Evolutionary conservation across 2,329 filamentous ascomycete genomes (phyloP), one percentile per base, ranked within the genome.

Genomic region (Seiridium unicorne): DNA sequence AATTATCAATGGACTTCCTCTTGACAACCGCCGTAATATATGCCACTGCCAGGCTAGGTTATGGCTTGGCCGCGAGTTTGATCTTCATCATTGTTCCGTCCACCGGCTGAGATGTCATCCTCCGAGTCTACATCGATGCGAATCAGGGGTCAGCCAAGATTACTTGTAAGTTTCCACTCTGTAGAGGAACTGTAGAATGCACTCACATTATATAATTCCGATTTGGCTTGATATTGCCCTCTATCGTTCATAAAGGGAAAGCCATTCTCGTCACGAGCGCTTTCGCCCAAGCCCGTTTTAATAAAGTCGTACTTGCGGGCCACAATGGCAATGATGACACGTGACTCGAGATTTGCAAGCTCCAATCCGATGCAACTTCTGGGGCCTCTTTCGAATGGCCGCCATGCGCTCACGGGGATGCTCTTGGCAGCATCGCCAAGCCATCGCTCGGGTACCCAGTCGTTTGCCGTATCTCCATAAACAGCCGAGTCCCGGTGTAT

Each of bases 301-400:
- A 47, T 40, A 44, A 64, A 64, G 34, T 62, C 60, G 10, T 55
- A 64, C 1, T 49, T 40, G 5, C 62, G 60, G 0, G 58, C 58
- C 1, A 59, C 42, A 18, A 60, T 5, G 18, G 62, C 62, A 34
- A 63, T 13, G 1, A 64, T n/a, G 32, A 66, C n/a, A 2, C 65
- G 51, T 9, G 55, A 38, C 46, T 66, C 59, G 34, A 65, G 51
- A 13, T 49, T 78, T 1, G 79, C 82, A 32, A 85, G 69, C 60
- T 80, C 77, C 62, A 82, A 76, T 0, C 81, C 82, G n/a, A 84
- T 76, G 63, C 81, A 84, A 42, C 76, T 80, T 5, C 81, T 65
- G 1, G 75, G 74, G 0, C 81, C 81, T 49, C 77, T 74, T 60
- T 80, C 78, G 63, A 84, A 84, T 18, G 51, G 36, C 36, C 51